phyloP scores from a whole-genome alignment of 2,329 filamentous ascomycete species.

The Trichoderma asperellum region DNA sequence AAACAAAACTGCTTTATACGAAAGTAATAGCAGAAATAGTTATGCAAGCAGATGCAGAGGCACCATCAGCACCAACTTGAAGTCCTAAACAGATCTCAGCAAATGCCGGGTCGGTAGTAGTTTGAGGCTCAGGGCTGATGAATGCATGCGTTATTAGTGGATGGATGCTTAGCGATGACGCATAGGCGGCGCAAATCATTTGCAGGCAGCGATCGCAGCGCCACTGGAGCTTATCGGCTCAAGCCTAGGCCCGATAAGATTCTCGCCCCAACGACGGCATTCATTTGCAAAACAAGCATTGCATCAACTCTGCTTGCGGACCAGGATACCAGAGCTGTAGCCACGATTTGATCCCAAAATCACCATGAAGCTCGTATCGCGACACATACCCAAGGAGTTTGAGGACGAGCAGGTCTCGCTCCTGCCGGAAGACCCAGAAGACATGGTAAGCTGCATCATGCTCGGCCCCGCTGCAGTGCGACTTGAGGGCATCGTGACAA shows the following conservation, averaged over 20 bases:
- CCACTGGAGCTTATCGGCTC: conserved; percentile 11
- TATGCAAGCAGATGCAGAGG: neutral
- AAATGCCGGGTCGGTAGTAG: neutral
- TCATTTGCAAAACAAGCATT: neutral
- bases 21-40: neutral
- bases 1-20: too few relatives aligned
- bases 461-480: conserved; percentile 12
- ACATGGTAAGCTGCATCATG: conserved; percentile 46
- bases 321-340: neutral
- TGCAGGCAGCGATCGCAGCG: conserved; percentile 2
- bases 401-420: conserved; percentile 49
- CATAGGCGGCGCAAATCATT: neutral
- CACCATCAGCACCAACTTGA: neutral
- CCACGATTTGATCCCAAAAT: neutral
- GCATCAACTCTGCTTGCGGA: neutral
- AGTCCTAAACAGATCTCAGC: neutral
- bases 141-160: neutral
- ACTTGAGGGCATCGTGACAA: neutral
- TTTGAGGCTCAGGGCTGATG: neutral
- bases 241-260: neutral
- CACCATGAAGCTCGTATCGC: conserved; percentile 47
- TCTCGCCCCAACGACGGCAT: neutral
- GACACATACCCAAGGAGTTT: conserved; percentile 44
- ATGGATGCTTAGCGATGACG: neutral
- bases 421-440: conserved; percentile 51